Conservation (phyloP, 768 basidiomycete genomes). For the Rhodotorula graminis region DNA sequence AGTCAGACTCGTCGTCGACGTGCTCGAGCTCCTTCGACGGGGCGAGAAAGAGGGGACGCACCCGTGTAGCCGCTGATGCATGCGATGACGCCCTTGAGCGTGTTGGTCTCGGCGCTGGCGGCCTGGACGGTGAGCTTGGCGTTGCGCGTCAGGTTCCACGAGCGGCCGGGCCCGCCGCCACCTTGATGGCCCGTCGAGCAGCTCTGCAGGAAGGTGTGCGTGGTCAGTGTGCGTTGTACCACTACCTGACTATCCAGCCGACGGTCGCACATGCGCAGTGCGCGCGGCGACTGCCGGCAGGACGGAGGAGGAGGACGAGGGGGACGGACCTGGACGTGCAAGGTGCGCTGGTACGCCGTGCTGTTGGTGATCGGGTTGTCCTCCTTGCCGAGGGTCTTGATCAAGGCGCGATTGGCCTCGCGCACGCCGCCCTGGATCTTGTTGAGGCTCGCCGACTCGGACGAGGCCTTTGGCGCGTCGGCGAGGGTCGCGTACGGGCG, state of each 20-base stretch:
- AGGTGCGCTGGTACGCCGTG: slow-evolving; percentile 52
- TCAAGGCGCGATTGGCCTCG: slow-evolving; percentile 54
- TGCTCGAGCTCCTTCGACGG: no score
- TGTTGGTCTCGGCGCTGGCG: slow-evolving; percentile 42
- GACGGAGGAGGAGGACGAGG: no score
- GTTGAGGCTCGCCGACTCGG: background rate
- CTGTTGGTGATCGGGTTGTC: slow-evolving; percentile 72
- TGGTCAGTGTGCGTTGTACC: slow-evolving; percentile 50
- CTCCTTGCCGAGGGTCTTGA: slow-evolving; percentile 60
- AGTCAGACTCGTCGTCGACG: background rate
- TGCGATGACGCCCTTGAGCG: slow-evolving; percentile 33
- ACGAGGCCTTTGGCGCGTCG: no score
- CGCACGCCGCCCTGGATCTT: slow-evolving; percentile 2
- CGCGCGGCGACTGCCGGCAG: no score
- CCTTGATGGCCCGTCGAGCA: slow-evolving; percentile 67
- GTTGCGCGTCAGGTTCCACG: slow-evolving; percentile 48
- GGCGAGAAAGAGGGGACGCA: slow-evolving; percentile 46
- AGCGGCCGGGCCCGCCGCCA: slow-evolving; percentile 50
- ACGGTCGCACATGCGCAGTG: no score
- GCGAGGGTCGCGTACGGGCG: background rate
- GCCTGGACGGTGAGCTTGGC: slow-evolving; percentile 55
- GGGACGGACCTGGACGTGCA: slow-evolving; percentile 57
- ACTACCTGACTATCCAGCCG: no score
- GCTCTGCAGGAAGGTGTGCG: slow-evolving; percentile 51
- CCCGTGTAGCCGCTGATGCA: slow-evolving; percentile 51